Evolutionary conservation across 345 rosid genomes (phyloP).

Genomic region (Rhizophora apiculata): DNA sequence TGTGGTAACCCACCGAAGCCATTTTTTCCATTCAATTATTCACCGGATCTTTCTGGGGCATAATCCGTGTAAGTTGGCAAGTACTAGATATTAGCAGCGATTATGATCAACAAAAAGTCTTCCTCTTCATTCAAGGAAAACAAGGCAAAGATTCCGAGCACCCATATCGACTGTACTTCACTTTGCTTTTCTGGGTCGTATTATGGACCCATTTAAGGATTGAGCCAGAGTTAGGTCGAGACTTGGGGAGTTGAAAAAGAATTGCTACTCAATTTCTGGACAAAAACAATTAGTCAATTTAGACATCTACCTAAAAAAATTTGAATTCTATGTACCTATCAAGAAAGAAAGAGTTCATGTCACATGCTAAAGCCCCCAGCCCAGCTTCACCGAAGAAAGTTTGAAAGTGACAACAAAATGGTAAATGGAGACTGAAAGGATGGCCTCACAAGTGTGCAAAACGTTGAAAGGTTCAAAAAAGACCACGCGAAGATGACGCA

Average conservation of each 20-base stretch:
- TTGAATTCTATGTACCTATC: background rate
- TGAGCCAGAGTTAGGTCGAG: too few species aligned
- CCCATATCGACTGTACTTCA: background rate
- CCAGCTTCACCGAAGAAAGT: slow-evolving; percentile 4
- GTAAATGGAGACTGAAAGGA: slow-evolving; percentile 2
- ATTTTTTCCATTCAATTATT: slow-evolving; percentile 18
- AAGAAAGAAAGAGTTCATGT: slow-evolving; percentile 6
- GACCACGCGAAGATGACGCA: slow-evolving; percentile 7
- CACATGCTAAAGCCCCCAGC: background rate
- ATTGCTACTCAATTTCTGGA: background rate
- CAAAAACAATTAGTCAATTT: background rate
- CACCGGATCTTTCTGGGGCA: slow-evolving; percentile 10
- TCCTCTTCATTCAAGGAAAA: background rate
- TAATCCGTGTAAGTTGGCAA: slow-evolving; percentile 9
- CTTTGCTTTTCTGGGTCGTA: background rate
- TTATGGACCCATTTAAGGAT: background rate
- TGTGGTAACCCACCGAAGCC: slow-evolving; percentile 33
- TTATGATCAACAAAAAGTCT: background rate
- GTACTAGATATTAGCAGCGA: slow-evolving; percentile 12
- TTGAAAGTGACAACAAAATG: background rate
- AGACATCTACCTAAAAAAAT: slow-evolving; percentile 1
- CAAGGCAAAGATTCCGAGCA: slow-evolving; percentile 15
- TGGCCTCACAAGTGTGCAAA: slow-evolving; percentile 7
- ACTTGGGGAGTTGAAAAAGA: background rate
- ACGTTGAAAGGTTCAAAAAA: slow-evolving; percentile 12